phyloP scores from a whole-genome alignment of 495 filamentous ascomycete genomes.

The Tuber magnatum region DNA sequence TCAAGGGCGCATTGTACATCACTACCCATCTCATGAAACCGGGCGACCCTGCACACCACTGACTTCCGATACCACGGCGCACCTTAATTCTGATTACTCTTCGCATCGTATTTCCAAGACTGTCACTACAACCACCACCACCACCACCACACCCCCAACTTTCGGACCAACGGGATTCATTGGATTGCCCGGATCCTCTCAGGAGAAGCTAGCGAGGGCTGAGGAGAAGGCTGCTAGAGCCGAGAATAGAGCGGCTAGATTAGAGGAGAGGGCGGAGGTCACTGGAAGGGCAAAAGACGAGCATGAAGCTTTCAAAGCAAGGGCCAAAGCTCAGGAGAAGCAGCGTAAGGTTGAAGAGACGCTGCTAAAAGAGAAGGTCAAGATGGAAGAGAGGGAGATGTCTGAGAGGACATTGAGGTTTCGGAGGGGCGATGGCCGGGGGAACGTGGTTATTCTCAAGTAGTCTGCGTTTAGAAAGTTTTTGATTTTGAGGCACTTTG shows the following conservation, averaged over 20 bases:
- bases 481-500: not conserved
- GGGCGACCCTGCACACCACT: conserved; percentile 22
- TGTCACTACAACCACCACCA: conserved; percentile 32
- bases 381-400: conserved; percentile 19
- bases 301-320: conserved; percentile 31
- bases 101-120: conserved; percentile 30
- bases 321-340: conserved; percentile 32
- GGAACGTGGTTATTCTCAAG: conserved; percentile 17
- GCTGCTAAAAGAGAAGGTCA: conserved; percentile 29
- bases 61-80: conserved; percentile 22
- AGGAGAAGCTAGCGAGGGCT: conserved; percentile 26
- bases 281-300: conserved; percentile 28
- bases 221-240: conserved; percentile 37
- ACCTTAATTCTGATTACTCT: conserved; percentile 27
- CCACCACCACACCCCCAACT: conserved; percentile 34
- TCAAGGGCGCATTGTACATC: conserved; percentile 19
- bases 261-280: conserved; percentile 21
- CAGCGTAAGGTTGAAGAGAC: conserved; percentile 30
- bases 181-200: conserved; percentile 23
- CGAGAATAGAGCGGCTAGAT: conserved; percentile 35
- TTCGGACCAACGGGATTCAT: not conserved
- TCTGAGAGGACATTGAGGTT: not conserved
- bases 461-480: not conserved
- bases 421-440: conserved; percentile 1
- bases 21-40: conserved; percentile 7